Conservation (phyloP, 495 filamentous ascomycete species). For the Daldinia childiae region DNA sequence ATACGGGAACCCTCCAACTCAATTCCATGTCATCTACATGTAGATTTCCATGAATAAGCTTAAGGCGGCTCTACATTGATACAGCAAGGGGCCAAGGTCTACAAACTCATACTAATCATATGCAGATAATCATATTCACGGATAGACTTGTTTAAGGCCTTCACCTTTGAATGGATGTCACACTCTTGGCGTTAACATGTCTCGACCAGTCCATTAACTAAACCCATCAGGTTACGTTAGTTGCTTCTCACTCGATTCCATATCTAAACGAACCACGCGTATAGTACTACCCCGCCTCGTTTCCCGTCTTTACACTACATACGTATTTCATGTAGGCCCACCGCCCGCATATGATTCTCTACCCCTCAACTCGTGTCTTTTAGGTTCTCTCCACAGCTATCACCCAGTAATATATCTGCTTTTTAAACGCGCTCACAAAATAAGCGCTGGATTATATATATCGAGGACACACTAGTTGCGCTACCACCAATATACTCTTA, state of each 20-base stretch:
- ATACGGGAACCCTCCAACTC: conserved; percentile 5
- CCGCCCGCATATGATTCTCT: conserved; percentile 22
- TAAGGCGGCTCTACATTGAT: not conserved
- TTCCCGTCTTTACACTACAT: conserved; percentile 17
- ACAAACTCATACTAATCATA: conserved; percentile 1
- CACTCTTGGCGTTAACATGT: conserved; percentile 35
- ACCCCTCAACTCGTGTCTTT: conserved; percentile 10
- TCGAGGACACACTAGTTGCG: not conserved
- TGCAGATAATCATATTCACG: not conserved
- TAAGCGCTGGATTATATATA: conserved; percentile 26
- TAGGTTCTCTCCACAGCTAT: conserved; percentile 10
- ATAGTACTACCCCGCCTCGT: conserved; percentile 35
- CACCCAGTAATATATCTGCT: conserved; percentile 3
- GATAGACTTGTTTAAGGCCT: not conserved
- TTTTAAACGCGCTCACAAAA: conserved; percentile 23
- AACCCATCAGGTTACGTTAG: conserved; percentile 19
- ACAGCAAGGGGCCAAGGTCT: not conserved
- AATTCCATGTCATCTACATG: not conserved
- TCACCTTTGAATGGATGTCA: conserved; percentile 13
- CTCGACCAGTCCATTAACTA: conserved; percentile 37
- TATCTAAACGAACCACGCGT: conserved; percentile 21
- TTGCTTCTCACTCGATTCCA: conserved; percentile 15
- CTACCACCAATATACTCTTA: not conserved
- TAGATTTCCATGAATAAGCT: conserved; percentile 8
- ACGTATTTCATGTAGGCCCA: conserved; percentile 4